phyloP scores from a whole-genome alignment of 805 yeast species.

The Kuraishia cidri region DNA sequence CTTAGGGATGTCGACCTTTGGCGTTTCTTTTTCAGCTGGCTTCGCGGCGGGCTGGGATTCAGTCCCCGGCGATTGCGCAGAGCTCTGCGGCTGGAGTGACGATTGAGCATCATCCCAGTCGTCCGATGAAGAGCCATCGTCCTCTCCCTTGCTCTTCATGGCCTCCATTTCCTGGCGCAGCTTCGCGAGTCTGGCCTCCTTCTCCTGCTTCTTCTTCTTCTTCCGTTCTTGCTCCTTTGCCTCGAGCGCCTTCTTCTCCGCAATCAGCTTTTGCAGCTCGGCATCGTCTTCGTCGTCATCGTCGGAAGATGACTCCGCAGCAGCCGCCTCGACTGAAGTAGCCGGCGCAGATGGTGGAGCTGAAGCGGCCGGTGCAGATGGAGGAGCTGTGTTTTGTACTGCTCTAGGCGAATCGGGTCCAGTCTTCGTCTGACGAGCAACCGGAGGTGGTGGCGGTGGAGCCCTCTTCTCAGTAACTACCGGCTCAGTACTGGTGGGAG shows the following conservation, averaged over 20 bases:
- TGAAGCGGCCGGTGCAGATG: conserved; percentile 11
- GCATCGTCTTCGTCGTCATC: conserved; percentile 35
- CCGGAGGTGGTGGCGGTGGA: conserved; percentile 4
- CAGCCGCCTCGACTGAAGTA: conserved; percentile 6
- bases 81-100: no score
- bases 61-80: no score
- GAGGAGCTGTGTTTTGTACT: conserved; percentile 9
- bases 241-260: conserved; percentile 38
- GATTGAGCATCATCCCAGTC: conserved; percentile 12
- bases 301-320: conserved; percentile 9
- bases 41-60: conserved; percentile 6
- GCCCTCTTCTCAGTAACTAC: background rate
- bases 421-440: conserved; percentile 1
- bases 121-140: conserved; percentile 13
- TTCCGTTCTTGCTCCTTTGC: conserved; percentile 22
- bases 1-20: conserved; percentile 5
- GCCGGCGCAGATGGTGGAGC: conserved; percentile 4
- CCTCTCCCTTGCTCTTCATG: conserved; percentile 31
- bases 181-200: conserved; percentile 50
- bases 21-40: conserved; percentile 5
- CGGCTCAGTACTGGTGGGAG: conserved; percentile 4
- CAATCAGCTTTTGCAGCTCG: conserved; percentile 32
- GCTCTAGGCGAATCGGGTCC: background rate
- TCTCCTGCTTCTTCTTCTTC: conserved; percentile 43
- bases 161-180: conserved; percentile 53